These are phyloP conservation scores for Iberis pinnata DNA, from an alignment of 345 rosid species.

Conservation along the genomic window DNA sequence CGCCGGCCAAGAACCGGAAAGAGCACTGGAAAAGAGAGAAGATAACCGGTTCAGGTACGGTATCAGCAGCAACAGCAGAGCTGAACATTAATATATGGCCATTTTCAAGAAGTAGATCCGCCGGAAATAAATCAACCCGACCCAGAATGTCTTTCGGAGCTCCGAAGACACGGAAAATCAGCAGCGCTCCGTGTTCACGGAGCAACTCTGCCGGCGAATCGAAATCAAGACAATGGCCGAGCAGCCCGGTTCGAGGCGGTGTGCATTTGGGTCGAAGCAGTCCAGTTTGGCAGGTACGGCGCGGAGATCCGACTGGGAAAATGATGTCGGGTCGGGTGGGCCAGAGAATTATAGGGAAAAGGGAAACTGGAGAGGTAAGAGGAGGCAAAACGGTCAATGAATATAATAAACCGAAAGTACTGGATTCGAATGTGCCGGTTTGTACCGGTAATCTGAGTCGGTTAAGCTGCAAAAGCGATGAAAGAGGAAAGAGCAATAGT, in stretches of 20 bases:
- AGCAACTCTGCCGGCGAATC: constrained; percentile 60
- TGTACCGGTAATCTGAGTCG: constrained; percentile 47
- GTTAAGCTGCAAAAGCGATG: constrained; percentile 48
- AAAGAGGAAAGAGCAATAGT: neutral
- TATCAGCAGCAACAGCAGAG: constrained; percentile 31
- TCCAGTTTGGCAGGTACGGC: constrained; percentile 72
- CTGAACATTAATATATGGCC: constrained; percentile 78
- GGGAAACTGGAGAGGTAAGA: constrained; percentile 20
- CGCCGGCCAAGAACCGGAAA: constrained; percentile 16
- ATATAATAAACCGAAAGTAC: constrained; percentile 26
- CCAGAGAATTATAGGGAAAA: constrained; percentile 23
- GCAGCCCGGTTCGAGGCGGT: constrained; percentile 56
- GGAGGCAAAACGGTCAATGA: constrained; percentile 26
- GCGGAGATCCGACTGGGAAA: constrained; percentile 29
- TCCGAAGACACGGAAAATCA: constrained; percentile 45
- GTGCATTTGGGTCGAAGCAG: constrained; percentile 69
- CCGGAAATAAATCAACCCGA: constrained; percentile 47
- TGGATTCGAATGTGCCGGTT: constrained; percentile 54
- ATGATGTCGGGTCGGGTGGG: constrained; percentile 14
- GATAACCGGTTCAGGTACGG: constrained; percentile 6
- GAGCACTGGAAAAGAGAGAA: constrained; percentile 20
- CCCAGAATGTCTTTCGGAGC: constrained; percentile 36
- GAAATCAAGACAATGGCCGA: constrained; percentile 54
- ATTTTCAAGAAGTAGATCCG: constrained; percentile 78
- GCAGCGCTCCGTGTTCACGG: constrained; percentile 79